Evolutionary conservation across 2,329 filamentous ascomycete species (phyloP), one percentile per base, ranked within the genome.

Genomic region (Epichloe sylvatica): DNA sequence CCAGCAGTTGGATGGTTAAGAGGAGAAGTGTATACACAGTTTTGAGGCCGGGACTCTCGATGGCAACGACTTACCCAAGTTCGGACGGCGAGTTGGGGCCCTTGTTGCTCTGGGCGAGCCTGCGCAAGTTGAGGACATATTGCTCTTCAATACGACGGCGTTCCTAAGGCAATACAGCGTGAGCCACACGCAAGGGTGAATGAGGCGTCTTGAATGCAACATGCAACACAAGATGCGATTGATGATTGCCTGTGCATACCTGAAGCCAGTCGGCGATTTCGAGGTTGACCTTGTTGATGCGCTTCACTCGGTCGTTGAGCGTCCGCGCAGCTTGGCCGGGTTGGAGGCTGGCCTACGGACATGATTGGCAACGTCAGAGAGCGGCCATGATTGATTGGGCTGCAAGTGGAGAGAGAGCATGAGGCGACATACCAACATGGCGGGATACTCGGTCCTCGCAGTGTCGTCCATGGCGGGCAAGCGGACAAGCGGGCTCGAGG

Each of bases 231-330:
- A 19, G 25, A 44, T 42, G 45, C 34, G 11, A 37, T 21, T 8
- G 23, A 17, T 17, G 11, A n/a, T 8, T 5, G 11, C 23, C 11
- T 19, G 17, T 46, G 53, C 69, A 68, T 80, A 95, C 90, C 83
- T 91, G 85, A 54, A 98, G 77, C 88, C 91, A 98, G 70, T 97
- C 91, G 66, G 91, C 91, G 61, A 98, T 87, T 64, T 96, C 88
- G 58, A 74, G 70, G 68, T 98, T 96, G 70, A 94, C 72, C 66
- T 83, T 88, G 60, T 78, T 79, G 64, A 97, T 91, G 67, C 88
- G 80, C 67, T 85, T 86, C 59, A 97, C 79, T 61, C 92, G 86
- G 59, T 96, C 90, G 67, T 83, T 85, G 60, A 97, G 78, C 52
- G 88, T 78, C 49, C 79, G 76, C 38, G 89, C 86, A 52, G 92